These are phyloP conservation scores for Phanerochaete carnosa DNA, from an alignment of 768 basidiomycete species.

Conservation along the genomic window DNA sequence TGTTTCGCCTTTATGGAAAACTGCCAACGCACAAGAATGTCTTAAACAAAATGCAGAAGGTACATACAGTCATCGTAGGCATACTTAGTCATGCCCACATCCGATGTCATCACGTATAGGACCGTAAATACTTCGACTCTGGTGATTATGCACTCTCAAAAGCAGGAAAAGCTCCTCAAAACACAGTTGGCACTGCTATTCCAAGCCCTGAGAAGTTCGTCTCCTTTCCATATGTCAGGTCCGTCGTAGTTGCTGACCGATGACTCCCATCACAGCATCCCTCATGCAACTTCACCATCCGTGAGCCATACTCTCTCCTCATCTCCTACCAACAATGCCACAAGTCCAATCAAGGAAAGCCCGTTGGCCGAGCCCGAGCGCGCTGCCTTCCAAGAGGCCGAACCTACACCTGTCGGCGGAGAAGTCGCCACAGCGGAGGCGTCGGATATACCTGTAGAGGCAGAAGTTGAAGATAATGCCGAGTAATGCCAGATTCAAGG, in stretches of 20 bases:
- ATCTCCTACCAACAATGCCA: constrained; percentile 63
- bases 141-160: constrained; percentile 98
- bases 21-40: constrained; percentile 91
- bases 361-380: constrained; percentile 28
- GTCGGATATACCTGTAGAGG: neutral
- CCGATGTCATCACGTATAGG: constrained; percentile 46
- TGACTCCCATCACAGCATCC: constrained; percentile 58
- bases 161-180: constrained; percentile 87
- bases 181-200: constrained; percentile 90
- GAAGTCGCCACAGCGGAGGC: neutral
- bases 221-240: neutral
- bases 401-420: neutral
- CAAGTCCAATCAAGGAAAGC: constrained; percentile 62
- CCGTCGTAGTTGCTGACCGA: neutral
- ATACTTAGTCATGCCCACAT: neutral
- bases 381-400: neutral
- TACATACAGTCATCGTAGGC: constrained; percentile 22
- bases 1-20: constrained; percentile 94
- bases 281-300: constrained; percentile 80
- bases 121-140: constrained; percentile 99
- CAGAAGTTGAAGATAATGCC: neutral
- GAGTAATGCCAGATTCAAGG: neutral
- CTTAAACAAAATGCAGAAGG: constrained; percentile 95
- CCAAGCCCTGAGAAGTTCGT: constrained; percentile 96
- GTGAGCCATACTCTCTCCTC: constrained; percentile 48